Evolutionary conservation across 345 rosid genomes (phyloP), one percentile per base, ranked within the genome.

Genomic region (Aethionema arabicum): DNA sequence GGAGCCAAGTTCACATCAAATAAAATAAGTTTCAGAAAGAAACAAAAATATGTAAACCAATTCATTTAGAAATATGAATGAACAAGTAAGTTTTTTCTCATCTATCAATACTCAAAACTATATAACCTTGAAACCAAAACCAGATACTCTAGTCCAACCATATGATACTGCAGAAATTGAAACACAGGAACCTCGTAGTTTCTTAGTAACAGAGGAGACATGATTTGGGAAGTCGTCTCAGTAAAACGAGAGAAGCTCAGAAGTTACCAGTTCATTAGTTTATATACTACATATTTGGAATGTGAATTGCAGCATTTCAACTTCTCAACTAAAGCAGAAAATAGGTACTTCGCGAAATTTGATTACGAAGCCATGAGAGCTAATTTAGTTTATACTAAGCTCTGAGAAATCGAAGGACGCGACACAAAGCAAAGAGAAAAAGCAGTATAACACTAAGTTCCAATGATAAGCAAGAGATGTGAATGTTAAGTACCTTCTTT

Each of bases 401-500:
- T 27, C 32, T 46, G 30, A 5, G 48, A 5, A 46, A 32, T 5
- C 43, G 39, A 69, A 61, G 42, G 32, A 15, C 48, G 49, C 15
- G 13, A 16, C 42, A 14, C 12, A 32, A 5, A 64, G 61, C 52
- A 27, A 16, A 16, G n/a, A 11, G 47, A 15, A 29, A 52, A 51
- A 61, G 32, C 42, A 42, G n/a, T 29, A 40, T 10, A 10, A 13
- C 6, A 30, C 2, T 40, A 30, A 16, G 27, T 21, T 21, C 27
- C 27, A 21, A 21, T 21, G 27, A 21, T 21, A 21, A 21, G 27
- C 27, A 2, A 21, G 6, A 21, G 44, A 37, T 38, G 33, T 3
- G 41, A 53, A 41, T 15, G 10, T 16, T 59, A 58, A 8, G 45
- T 61, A 90, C 96, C 97, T 84, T 71, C 97, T 66, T 61, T 93